These are phyloP conservation scores for Ustilago bromivora DNA, from an alignment of 1,284 basidiomycete genomes.

Conservation along the genomic window DNA sequence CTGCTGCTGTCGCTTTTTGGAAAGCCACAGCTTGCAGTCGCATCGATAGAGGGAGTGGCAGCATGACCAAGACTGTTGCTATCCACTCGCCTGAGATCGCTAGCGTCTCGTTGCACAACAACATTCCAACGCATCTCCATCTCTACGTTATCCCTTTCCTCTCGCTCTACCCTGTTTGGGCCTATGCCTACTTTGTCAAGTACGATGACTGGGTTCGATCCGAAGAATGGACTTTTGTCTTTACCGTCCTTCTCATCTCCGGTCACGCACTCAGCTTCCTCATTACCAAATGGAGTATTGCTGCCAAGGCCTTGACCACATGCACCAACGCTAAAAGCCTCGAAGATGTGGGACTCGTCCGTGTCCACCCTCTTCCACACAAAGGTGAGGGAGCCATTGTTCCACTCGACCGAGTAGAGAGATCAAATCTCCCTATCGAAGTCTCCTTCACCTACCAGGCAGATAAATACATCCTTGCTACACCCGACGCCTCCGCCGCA, in stretches of 20 bases:
- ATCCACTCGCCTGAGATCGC: slow-evolving; percentile 89
- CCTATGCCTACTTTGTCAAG: slow-evolving; percentile 89
- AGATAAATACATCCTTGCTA: slow-evolving; percentile 87
- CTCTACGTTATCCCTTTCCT: slow-evolving; percentile 88
- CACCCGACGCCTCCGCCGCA: slow-evolving; percentile 68
- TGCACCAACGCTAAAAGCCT: slow-evolving; percentile 71
- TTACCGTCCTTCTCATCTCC: slow-evolving; percentile 84
- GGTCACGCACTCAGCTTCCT: slow-evolving; percentile 94
- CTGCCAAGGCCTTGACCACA: slow-evolving; percentile 82
- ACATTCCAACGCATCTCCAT: slow-evolving; percentile 81
- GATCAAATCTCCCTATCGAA: slow-evolving; percentile 71
- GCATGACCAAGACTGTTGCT: slow-evolving; percentile 62
- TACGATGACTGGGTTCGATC: slow-evolving; percentile 79
- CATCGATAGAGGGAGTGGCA: slow-evolving; percentile 17
- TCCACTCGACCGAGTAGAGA: slow-evolving; percentile 75
- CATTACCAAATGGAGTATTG: slow-evolving; percentile 88
- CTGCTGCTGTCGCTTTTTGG: slow-evolving; percentile 15
- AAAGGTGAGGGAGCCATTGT: slow-evolving; percentile 94
- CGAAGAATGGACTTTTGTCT: slow-evolving; percentile 81
- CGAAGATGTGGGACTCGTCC: slow-evolving; percentile 82
- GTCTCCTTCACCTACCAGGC: slow-evolving; percentile 95
- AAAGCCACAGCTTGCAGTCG: slow-evolving; percentile 16
- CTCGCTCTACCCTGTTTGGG: slow-evolving; percentile 85
- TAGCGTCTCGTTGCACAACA: slow-evolving; percentile 81
- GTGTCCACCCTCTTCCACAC: slow-evolving; percentile 85